Percentiles rank a stretch among this genome's conserved stretches.
These are phyloP conservation scores for Cyberlindnera xishuangbannaensis DNA, from an alignment of 805 yeast species.

Conservation along the genomic window DNA sequence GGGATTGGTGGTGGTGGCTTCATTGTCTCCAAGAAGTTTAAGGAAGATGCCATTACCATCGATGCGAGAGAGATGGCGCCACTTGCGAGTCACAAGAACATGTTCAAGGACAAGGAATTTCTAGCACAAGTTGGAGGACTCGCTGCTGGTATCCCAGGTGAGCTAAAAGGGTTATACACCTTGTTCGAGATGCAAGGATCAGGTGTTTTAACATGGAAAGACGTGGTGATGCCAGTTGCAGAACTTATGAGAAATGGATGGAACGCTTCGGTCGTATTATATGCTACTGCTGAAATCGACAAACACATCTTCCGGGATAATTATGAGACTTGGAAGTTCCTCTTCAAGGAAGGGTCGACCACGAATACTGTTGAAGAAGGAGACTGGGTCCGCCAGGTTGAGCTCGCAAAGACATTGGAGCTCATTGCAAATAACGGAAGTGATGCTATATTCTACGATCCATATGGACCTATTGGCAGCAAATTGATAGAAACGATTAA, in stretches of 20 bases:
- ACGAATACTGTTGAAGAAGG: conserved; percentile 43
- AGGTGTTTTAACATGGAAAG: conserved; percentile 65
- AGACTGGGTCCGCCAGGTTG: conserved; percentile 54
- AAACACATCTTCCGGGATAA: conserved; percentile 28
- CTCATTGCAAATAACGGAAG: conserved; percentile 73
- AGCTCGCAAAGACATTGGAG: conserved; percentile 61
- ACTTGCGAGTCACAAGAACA: conserved; percentile 46
- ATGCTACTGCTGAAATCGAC: conserved; percentile 35
- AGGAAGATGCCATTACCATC: conserved; percentile 50
- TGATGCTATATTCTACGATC: conserved; percentile 75
- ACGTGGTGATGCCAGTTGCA: conserved; percentile 71
- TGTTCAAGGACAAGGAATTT: conserved; percentile 48
- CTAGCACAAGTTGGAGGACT: conserved; percentile 73
- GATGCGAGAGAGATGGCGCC: conserved; percentile 95
- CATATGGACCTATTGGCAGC: conserved; percentile 66
- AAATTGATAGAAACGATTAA: conserved; percentile 46
- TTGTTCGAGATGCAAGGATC: conserved; percentile 59
- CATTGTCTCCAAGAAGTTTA: conserved; percentile 37
- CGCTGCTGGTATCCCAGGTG: conserved; percentile 92
- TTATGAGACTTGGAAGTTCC: conserved; percentile 51
- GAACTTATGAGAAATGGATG: conserved; percentile 64
- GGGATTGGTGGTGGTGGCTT: conserved; percentile 91
- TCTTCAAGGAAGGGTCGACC: conserved; percentile 31
- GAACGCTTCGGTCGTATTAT: conserved; percentile 41
- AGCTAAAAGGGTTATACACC: conserved; percentile 72